Percentiles rank a stretch among this genome's conserved stretches.
Conservation (phyloP, 208 protist genomes). For the Acanthamoeba triangularis region DNA sequence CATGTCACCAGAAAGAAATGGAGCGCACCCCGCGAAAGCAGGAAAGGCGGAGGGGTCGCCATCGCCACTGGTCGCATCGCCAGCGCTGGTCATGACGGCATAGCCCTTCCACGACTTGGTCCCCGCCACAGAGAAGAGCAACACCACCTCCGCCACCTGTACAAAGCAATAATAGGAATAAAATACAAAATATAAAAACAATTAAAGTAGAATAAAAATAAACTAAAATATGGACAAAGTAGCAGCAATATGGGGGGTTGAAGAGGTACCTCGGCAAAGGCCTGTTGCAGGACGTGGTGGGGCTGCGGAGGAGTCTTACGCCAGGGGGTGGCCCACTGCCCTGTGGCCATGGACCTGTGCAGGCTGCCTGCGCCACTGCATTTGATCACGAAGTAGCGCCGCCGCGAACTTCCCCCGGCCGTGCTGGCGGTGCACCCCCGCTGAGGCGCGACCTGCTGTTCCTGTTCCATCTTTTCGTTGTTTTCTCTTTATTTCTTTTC, state of each 20-base stretch:
- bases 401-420: not conserved
- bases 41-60: not conserved
- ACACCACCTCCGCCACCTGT: not conserved
- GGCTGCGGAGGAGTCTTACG: constrained; percentile 46
- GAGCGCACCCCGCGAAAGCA: not conserved
- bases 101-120: constrained; percentile 57
- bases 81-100: not conserved
- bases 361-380: not conserved
- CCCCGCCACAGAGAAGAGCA: not conserved
- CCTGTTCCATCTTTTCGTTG: too few relatives aligned
- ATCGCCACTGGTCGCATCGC: not conserved
- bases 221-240: too few relatives aligned
- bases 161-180: not conserved
- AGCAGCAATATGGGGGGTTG: too few relatives aligned
- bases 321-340: not conserved
- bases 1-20: too few relatives aligned
- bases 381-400: constrained; percentile 27
- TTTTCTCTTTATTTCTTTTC: too few relatives aligned
- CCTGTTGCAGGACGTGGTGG: not conserved
- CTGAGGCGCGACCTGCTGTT: too few relatives aligned
- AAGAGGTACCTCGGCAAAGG: not conserved
- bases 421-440: not conserved
- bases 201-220: too few relatives aligned
- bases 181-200: too few relatives aligned
- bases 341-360: not conserved